Conservation (phyloP, 2,329 filamentous ascomycete genomes). For the Fusarium sp. region DNA sequence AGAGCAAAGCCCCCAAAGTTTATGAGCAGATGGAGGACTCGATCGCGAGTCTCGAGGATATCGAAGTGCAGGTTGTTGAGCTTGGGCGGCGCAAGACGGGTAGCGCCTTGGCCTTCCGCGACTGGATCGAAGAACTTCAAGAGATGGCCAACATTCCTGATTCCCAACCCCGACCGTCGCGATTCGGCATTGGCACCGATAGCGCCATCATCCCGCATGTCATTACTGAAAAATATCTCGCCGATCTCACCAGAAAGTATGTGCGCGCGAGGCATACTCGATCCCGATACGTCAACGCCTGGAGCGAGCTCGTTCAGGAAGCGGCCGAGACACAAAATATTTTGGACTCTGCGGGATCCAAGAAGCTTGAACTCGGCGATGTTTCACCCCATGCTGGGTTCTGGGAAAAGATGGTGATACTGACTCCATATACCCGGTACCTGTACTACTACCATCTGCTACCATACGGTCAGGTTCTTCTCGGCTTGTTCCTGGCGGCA, state of each 20-base stretch:
- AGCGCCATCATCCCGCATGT: slow-evolving; percentile 75
- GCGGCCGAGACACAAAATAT: slow-evolving; percentile 83
- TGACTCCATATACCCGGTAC: slow-evolving; percentile 87
- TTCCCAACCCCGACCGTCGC: slow-evolving; percentile 59
- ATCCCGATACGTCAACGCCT: slow-evolving; percentile 85
- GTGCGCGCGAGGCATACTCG: slow-evolving; percentile 86
- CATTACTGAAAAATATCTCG: slow-evolving; percentile 92
- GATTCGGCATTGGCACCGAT: slow-evolving; percentile 57
- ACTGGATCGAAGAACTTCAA: slow-evolving; percentile 96
- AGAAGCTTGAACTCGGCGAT: slow-evolving; percentile 80
- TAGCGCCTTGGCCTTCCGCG: slow-evolving; percentile 79
- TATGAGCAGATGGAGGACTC: slow-evolving; percentile 92
- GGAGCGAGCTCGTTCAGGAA: slow-evolving; percentile 81
- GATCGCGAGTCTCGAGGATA: slow-evolving; percentile 79
- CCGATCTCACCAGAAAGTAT: slow-evolving; percentile 86
- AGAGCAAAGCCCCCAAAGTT: slow-evolving; percentile 81
- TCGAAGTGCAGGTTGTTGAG: slow-evolving; percentile 84
- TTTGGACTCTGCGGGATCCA: slow-evolving; percentile 84
- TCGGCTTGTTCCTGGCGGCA: slow-evolving; percentile 76
- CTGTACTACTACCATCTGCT: slow-evolving; percentile 79
- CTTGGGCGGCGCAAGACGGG: slow-evolving; percentile 85
- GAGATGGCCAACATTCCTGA: slow-evolving; percentile 81
- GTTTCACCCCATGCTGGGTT: slow-evolving; percentile 67
- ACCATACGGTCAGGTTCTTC: slow-evolving; percentile 73
- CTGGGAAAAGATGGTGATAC: slow-evolving; percentile 66